These are phyloP conservation scores for Candida sithepensis DNA, from an alignment of 805 yeast genomes.

Conservation along the genomic window DNA sequence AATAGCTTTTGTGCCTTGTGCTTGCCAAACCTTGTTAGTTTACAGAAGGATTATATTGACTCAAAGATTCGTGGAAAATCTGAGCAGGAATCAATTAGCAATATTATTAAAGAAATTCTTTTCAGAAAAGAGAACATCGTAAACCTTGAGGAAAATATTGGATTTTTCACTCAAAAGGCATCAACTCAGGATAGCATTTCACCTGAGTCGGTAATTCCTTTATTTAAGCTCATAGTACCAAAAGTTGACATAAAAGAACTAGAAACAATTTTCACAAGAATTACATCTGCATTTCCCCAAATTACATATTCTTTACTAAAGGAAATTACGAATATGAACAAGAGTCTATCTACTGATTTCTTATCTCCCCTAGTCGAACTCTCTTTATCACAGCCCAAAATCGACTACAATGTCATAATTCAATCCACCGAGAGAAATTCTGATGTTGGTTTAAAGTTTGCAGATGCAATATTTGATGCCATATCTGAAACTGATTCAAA, in stretches of 20 bases:
- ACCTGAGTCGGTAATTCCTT: slow-evolving; percentile 23
- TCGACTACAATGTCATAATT: slow-evolving; percentile 42
- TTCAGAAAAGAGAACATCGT: slow-evolving; percentile 24
- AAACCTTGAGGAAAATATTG: slow-evolving; percentile 30
- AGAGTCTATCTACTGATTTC: slow-evolving; percentile 51
- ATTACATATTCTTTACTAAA: slow-evolving; percentile 42
- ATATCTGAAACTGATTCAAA: not conserved
- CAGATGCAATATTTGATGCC: slow-evolving; percentile 30
- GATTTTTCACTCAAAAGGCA: slow-evolving; percentile 27
- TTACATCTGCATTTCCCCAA: slow-evolving; percentile 36
- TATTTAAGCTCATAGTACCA: slow-evolving; percentile 31
- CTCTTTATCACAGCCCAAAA: slow-evolving; percentile 20
- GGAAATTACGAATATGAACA: slow-evolving; percentile 47
- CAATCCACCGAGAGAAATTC: slow-evolving; percentile 51
- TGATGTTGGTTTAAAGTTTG: slow-evolving; percentile 50
- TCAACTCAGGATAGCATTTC: slow-evolving; percentile 11
- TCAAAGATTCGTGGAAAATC: not conserved
- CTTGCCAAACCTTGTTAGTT: slow-evolving; percentile 19
- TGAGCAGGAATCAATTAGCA: slow-evolving; percentile 4
- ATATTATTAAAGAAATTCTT: slow-evolving; percentile 25
- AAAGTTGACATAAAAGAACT: slow-evolving; percentile 36
- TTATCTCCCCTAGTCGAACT: slow-evolving; percentile 37
- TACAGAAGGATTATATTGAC: not conserved
- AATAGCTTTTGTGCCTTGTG: slow-evolving; percentile 23
- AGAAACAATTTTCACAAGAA: slow-evolving; percentile 45